Base-by-base conservation (phyloP, 2,329 filamentous ascomycete genomes). In the Blastomyces emzantsi region DNA sequence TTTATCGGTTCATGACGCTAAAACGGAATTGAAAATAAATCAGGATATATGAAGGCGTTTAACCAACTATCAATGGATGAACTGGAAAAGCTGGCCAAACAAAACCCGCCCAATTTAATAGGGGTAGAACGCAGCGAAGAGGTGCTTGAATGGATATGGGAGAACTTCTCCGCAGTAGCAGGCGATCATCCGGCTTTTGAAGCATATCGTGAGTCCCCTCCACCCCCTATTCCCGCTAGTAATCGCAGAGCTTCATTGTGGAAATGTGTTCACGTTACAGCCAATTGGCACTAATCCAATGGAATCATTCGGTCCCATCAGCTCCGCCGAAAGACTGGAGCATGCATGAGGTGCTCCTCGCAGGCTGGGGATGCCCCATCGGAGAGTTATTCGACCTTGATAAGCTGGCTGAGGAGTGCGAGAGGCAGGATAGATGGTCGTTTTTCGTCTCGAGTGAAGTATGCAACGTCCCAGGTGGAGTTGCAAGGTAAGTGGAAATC, bases 131-230 rank as follows among this genome's bases (percentile, higher is more conserved):
- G 79, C 0, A 80, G 78, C 1, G 75, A 78, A 7, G 80, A 79
- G 13, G 78, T 81, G 25, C 76, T 85, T 9, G 76, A 79, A 52
- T 87, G 84, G 83, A 73, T 86, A 17, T 86, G 84, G 83, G 79
- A 86, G 61, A 76, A 79, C 19, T 86, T 87, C 69, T 75, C 82
- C 0, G 84, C 84, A 2, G 80, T 85, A 2, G 84, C 81, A 0
- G 82, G 84, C 15, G 84, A 87, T 65, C 79, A 81, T 25, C 81
- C 83, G 11, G 78, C 77, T 5, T 82, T 83, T 68, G 84, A 86
- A 70, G 79, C 79, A 36, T 64, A 62, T 62, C 67, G 58, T 65
- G 49, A 51, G 69, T 65, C 69, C 7, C 41, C 41, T 52, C 76
- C 78, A 7, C 74, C 75, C 13, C 72, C 74, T 62, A 72, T 70